Conservation (phyloP, 331 rosid genomes). For the Cucumis variabilis region DNA sequence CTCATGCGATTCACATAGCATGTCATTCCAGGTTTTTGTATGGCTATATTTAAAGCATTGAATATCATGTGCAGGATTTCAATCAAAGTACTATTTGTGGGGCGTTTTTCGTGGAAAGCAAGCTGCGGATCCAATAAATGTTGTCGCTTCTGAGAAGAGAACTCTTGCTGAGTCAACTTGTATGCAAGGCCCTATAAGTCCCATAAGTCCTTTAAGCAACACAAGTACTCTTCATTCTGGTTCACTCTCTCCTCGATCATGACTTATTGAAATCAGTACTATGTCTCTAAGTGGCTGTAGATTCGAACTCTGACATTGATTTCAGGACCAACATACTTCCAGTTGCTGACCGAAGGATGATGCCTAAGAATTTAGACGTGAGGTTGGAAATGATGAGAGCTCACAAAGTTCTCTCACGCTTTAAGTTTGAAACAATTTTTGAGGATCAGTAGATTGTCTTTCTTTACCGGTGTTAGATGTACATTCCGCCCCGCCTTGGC, state of each 20-base stretch:
- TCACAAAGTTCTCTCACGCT: not conserved
- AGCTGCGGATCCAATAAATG: conserved; percentile 30
- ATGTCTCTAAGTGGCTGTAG: conserved; percentile 1
- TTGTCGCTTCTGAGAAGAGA: conserved; percentile 28
- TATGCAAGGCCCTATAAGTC: conserved; percentile 35
- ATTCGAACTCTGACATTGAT: not conserved
- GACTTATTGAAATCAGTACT: not conserved
- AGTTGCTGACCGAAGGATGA: not conserved
- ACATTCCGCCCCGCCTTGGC: not conserved
- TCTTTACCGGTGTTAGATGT: not conserved
- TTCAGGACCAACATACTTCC: not conserved
- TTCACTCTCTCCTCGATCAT: conserved; percentile 13
- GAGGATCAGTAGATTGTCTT: conserved; percentile 18
- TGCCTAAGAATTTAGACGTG: not conserved
- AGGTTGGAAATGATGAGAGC: not conserved
- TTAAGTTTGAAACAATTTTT: not conserved
- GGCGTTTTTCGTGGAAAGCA: conserved; percentile 65
- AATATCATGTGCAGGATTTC: conserved; percentile 62
- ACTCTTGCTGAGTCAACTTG: conserved; percentile 27
- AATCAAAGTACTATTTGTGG: conserved; percentile 69
- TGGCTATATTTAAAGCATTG: conserved; percentile 1
- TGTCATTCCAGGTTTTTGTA: conserved; percentile 1
- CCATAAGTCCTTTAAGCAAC: conserved; percentile 39
- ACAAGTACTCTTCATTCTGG: conserved; percentile 38
- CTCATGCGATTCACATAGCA: not conserved